These are phyloP conservation scores for Daucus carota DNA, from an alignment of 129 eudicot species.

Conservation along the genomic window DH1_v3.0 NC_030382.2:32690501-32691000, in stretches of 20 bases:
- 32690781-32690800: not conserved
- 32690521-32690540: not conserved
- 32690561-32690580: no score
- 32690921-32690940: conserved; percentile 2
- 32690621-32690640: no score
- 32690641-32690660: no score
- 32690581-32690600: no score
- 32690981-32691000: conserved; percentile 16
- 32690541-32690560: not conserved
- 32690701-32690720: no score
- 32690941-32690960: not conserved
- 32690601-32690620: no score
- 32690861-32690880: conserved; percentile 20
- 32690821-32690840: no score
- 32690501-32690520: not conserved
- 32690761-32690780: not conserved
- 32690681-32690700: no score
- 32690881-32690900: conserved; percentile 35
- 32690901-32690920: conserved; percentile 16
- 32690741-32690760: no score
- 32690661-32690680: no score
- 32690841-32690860: conserved; percentile 21
- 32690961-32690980: not conserved
- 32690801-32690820: no score
- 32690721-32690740: no score